Conservation (phyloP, 2,329 filamentous ascomycete species). For the Rhinocladiella mackenziei region DNA sequence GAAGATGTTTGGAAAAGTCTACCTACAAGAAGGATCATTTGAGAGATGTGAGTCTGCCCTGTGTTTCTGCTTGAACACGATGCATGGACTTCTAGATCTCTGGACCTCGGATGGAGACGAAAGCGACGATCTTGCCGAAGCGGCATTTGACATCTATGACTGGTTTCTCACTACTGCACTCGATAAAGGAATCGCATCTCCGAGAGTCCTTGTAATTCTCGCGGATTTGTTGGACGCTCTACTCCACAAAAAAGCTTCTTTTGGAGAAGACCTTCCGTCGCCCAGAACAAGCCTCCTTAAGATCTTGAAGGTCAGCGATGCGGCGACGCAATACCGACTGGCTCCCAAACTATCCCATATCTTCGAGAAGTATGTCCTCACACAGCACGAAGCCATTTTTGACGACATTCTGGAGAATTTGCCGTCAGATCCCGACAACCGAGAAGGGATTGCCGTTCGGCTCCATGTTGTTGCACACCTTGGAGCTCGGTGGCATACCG, state of each 20-base stretch:
- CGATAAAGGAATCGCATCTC: conserved; percentile 65
- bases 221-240: conserved; percentile 66
- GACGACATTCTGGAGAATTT: conserved; percentile 76
- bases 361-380: conserved; percentile 78
- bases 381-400: conserved; percentile 77
- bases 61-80: conserved; percentile 62
- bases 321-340: conserved; percentile 72
- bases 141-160: conserved; percentile 71
- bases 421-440: conserved; percentile 65
- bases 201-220: conserved; percentile 63
- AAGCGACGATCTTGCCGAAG: conserved; percentile 57
- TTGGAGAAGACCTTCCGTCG: conserved; percentile 60
- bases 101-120: conserved; percentile 57
- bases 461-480: conserved; percentile 71
- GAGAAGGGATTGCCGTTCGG: conserved; percentile 81
- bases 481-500: conserved; percentile 77
- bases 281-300: conserved; percentile 69
- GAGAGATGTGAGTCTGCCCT: conserved; percentile 71
- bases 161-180: conserved; percentile 69
- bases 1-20: conserved; percentile 45
- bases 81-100: conserved; percentile 59
- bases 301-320: conserved; percentile 63
- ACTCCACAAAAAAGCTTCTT: conserved; percentile 63
- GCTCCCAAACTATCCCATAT: conserved; percentile 66
- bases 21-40: conserved; percentile 55